Evolutionary conservation across 371 early-diverging fungal species (phyloP), one percentile per base, ranked within the genome.

Genomic region (Mucor lusitanicus): DNA sequence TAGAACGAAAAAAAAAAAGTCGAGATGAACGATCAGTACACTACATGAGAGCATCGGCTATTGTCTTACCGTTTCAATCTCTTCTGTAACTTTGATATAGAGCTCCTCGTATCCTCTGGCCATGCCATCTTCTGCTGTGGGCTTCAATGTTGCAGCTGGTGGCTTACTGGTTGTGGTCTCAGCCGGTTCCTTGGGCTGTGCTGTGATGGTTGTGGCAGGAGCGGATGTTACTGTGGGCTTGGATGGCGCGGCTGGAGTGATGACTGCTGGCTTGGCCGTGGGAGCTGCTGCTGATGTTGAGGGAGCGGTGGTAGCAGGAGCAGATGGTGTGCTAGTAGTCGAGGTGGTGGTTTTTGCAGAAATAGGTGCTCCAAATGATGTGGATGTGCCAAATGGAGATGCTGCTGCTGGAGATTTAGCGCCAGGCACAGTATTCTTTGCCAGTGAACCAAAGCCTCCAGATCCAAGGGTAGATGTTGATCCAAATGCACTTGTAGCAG

Each of bases 31-130:
- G 62, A 32, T 21, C 19, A 30, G 62, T 35, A 42, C 40, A 59
- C 25, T 1, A 11, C 3, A 13, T 50, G 12, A 44, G 11, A 63
- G 27, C 5, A 7, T 0, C 1, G 28, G 6, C 30, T 4, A 11
- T 28, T 11, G 6, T n/a, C 42, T 60, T 69, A 75, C 75, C 58
- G 68, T 40, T 32, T 68, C 57, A 40, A 75, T 70, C 15, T 60
- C 69, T 19, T 69, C 66, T 8, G 50, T 60, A 15, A 72, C 64
- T 12, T 17, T 57, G n/a, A 75, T 61, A 53, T 72, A 75, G 9
- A 69, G 42, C 11, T 23, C 19, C 68, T 79, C 79, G 46, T 70
- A 79, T 56, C 66, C 72, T 27, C 58, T 58, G 2, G 72, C 76
- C 76, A 79, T 75, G 13, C 74, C 68, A 46, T 74, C 67, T 23